These are phyloP conservation scores for Cryptococcus deneoformans DNA, from an alignment of 1,284 basidiomycete genomes.

Conservation along the genomic window DNA sequence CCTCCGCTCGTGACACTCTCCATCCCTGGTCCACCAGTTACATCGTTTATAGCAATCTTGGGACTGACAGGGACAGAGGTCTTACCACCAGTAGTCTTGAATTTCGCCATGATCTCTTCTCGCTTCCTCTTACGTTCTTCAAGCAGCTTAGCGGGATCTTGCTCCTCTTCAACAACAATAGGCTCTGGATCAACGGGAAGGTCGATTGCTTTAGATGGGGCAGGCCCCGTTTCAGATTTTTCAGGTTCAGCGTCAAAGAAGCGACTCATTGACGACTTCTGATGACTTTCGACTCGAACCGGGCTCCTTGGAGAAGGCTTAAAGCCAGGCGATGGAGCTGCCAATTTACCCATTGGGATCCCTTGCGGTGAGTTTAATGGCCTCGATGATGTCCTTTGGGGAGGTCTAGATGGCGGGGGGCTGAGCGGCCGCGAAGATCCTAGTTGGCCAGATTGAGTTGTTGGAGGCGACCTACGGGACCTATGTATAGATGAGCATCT, in stretches of 20 bases:
- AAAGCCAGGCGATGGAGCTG: slow-evolving; percentile 1
- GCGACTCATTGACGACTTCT: background rate
- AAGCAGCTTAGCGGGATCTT: slow-evolving; percentile 66
- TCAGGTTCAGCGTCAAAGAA: slow-evolving; percentile 8
- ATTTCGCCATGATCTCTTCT: slow-evolving; percentile 81
- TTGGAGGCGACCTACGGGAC: background rate
- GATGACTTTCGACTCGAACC: too few species aligned
- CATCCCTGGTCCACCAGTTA: slow-evolving; percentile 23
- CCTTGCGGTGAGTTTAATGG: slow-evolving; percentile 11
- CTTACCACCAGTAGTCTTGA: slow-evolving; percentile 48
- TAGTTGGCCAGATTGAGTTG: too few species aligned
- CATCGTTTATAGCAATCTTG: background rate
- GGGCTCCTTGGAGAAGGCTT: background rate
- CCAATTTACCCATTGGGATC: slow-evolving; percentile 2
- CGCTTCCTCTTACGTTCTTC: slow-evolving; percentile 76
- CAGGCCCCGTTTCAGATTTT: background rate
- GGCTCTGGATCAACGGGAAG: slow-evolving; percentile 17
- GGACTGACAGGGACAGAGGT: slow-evolving; percentile 9
- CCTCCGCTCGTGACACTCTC: slow-evolving; percentile 41
- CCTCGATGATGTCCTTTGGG: background rate
- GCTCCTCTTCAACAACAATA: slow-evolving; percentile 51
- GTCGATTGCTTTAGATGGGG: slow-evolving; percentile 5
- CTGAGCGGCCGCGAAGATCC: too few species aligned
- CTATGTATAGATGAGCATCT: slow-evolving; percentile 12
- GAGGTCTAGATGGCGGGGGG: background rate